Evolutionary conservation across 768 basidiomycete genomes (phyloP), one percentile per base, ranked within the genome.

Genomic region (Ramaria sp.): DNA sequence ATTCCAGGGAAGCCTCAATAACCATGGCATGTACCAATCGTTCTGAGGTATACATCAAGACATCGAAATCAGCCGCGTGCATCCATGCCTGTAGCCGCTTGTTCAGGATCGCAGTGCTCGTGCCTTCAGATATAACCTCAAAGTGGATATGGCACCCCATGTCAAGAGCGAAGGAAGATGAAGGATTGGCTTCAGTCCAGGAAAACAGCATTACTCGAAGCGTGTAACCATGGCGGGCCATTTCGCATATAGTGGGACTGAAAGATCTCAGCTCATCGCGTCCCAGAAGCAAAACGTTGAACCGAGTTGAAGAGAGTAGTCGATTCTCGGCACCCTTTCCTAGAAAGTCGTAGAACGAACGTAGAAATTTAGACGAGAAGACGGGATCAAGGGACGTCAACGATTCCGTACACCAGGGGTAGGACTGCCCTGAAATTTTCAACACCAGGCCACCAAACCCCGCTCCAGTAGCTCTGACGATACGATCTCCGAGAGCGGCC

Each of bases 51-150:
- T 49, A 49, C n/a, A 49, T 17, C 19, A 49, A 30, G 17, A 49
- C 48, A 30, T 33, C 31, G 48, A 10, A 30, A 11, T 49, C 48
- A 30, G 27, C 22, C 85, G 0, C 85, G 84, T 17, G 80, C 81
- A 65, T 87, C 86, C 13, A 84, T 72, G 11, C 87, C 81, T 4
- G 79, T 77, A 37, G 77, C 80, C 78, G 84, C 82, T 66, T 87
- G 71, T 48, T 80, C 71, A 0, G 84, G 13, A 27, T 17, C 15
- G 22, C 24, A 15, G 31, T 49, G 27, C 17, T 27, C 24, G 27
- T 19, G 15, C 17, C 31, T 33, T 24, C 7, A 30, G 48, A 49
- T 27, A 49, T n/a, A 33, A 33, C 31, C 24, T 49, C 48, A 30
- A 49, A 49, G n/a, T 49, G 48, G 17, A 49, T 17, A 33, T 49